Evolutionary conservation across 2,329 filamentous ascomycete genomes (phyloP).

Genomic region (Aspergillus terreus): DNA sequence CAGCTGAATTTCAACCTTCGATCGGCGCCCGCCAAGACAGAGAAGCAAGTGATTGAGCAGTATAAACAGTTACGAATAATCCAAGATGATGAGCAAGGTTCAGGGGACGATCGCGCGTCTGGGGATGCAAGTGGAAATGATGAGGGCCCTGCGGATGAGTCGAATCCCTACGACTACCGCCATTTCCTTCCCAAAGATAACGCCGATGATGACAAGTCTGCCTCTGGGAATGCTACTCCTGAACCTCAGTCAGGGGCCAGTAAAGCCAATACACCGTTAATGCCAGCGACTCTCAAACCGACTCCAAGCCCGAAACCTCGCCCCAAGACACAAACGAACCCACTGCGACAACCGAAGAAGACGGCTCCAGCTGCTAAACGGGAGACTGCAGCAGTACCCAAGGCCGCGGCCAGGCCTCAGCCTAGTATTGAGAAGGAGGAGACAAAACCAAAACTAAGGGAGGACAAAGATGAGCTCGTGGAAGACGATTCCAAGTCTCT

Average conservation of each 20-base stretch:
- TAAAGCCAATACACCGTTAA: constrained; percentile 32
- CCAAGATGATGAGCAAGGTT: constrained; percentile 33
- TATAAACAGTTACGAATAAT: constrained; percentile 60
- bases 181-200: constrained; percentile 46
- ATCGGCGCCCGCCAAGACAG: constrained; percentile 62
- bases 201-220: constrained; percentile 30
- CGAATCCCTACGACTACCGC: constrained; percentile 48
- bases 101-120: constrained; percentile 29
- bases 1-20: constrained; percentile 84
- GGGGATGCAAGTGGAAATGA: constrained; percentile 37
- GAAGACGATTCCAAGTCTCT: constrained; percentile 20
- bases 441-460: background rate
- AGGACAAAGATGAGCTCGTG: constrained; percentile 10
- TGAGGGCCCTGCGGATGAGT: constrained; percentile 40
- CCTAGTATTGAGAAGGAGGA: constrained; percentile 12
- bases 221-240: constrained; percentile 33
- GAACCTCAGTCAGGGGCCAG: constrained; percentile 31
- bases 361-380: constrained; percentile 18
- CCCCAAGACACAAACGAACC: constrained; percentile 30
- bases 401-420: constrained; percentile 21
- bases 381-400: constrained; percentile 11
- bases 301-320: constrained; percentile 23
- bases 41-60: constrained; percentile 62
- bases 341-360: constrained; percentile 28
- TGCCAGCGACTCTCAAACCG: constrained; percentile 25